Evolutionary conservation across 805 yeast genomes (phyloP).

Genomic region (Kodamaea restingae): DNA sequence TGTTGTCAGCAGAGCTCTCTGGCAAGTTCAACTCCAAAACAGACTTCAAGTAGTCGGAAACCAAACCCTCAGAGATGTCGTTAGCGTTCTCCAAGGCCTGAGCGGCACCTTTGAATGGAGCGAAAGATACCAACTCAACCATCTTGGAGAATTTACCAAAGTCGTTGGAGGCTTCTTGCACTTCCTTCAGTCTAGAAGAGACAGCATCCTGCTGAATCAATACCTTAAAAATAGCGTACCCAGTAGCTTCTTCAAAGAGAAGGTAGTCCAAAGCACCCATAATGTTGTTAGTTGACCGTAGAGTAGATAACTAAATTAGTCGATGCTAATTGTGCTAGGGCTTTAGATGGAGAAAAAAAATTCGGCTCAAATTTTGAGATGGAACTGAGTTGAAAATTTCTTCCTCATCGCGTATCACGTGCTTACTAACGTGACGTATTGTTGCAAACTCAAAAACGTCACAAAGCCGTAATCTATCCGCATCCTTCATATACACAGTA

Average conservation of each 20-base stretch:
- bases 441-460: no score
- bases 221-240: conserved; percentile 95
- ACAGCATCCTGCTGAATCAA: conserved; percentile 90
- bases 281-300: conserved; percentile 6
- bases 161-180: conserved; percentile 85
- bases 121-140: conserved; percentile 90
- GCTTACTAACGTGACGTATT: conserved; percentile 1
- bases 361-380: conserved; percentile 5
- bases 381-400: conserved; percentile 12
- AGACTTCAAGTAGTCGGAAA: conserved; percentile 86
- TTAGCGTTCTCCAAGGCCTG: conserved; percentile 98
- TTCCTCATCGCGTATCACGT: conserved; percentile 13
- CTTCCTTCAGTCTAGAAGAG: conserved; percentile 88
- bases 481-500: no score
- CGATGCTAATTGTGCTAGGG: conserved; percentile 3
- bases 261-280: conserved; percentile 64
- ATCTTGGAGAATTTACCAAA: conserved; percentile 84
- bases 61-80: conserved; percentile 95
- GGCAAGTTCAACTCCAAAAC: conserved; percentile 90
- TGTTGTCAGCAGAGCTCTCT: conserved; percentile 60
- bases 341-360: conserved; percentile 3
- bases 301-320: conserved; percentile 3
- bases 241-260: conserved; percentile 97
- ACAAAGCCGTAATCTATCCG: no score
- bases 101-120: conserved; percentile 99